Conservation (phyloP, 306 rosid genomes). For the Medicago truncatula region MtrunA17r5.0-ANR NC_053046.1:40435001-40435500, state of each 20-base stretch:
- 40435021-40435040: slow-evolving; percentile 28
- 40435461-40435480: slow-evolving; percentile 41
- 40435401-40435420: slow-evolving; percentile 44
- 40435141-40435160: slow-evolving; percentile 48
- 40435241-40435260: slow-evolving; percentile 52
- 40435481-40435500: slow-evolving; percentile 42
- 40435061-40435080: slow-evolving; percentile 71
- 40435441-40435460: slow-evolving; percentile 49
- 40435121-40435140: slow-evolving; percentile 40
- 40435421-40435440: slow-evolving; percentile 50
- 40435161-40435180: slow-evolving; percentile 58
- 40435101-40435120: slow-evolving; percentile 55
- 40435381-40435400: slow-evolving; percentile 43
- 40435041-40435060: slow-evolving; percentile 36
- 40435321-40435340: slow-evolving; percentile 54
- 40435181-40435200: slow-evolving; percentile 47
- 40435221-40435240: slow-evolving; percentile 49
- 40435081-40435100: slow-evolving; percentile 64
- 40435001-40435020: background rate
- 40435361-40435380: slow-evolving; percentile 36
- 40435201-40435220: slow-evolving; percentile 48
- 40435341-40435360: slow-evolving; percentile 53
- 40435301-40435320: slow-evolving; percentile 58
- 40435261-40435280: slow-evolving; percentile 37
- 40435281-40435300: slow-evolving; percentile 48